Base-by-base conservation (phyloP, 768 basidiomycete genomes). In the Kwoniella bestiolae region DNA sequence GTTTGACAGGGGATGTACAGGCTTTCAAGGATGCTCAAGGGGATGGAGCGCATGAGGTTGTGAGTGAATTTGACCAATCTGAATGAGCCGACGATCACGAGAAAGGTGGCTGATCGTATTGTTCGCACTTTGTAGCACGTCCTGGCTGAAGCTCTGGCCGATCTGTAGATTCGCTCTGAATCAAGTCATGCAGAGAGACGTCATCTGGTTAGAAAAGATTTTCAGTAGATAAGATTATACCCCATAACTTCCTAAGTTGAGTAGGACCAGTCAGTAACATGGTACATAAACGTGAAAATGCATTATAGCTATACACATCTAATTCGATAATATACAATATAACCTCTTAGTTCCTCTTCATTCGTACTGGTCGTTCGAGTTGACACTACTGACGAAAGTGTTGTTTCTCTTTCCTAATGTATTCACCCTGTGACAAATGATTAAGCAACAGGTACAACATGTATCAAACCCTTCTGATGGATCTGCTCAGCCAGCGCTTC, bases 1-100 rank as follows among this genome's bases (percentile, higher is more conserved):
- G 74, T 56, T 41, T 75, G 9, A 66, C 71, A 1, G 71, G 67
- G 2, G 74, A 72, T 35, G 56, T 72, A 21, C 47, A 53, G 6
- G 63, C 69, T 18, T 70, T 75, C 65, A 57, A 64, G 28, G 29
- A 50, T 23, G 46, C 51, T 1, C 65, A 65, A 56, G 74, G 74
- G 3, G 63, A 51, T 16, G 68, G 66, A 18, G 66, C 67, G 2
- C 41, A 61, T 25, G 70, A 72, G 26, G 49, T 72, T 7, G 71
- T 75, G 26, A 71, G 69, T 69, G 51, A 18, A 34, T 23, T 51
- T 18, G n/a, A 31, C 32, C 2, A 26, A 5, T 45, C 14, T 31
- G 5, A 29, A 4, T 56, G 55, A 6, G 4, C n/a, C n/a, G n/a
- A n/a, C n/a, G n/a, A n/a, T n/a, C n/a, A 25, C 4, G 35, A 12